A percentile compares a stretch with the other conserved stretches of the same genome.
phyloP scores from a whole-genome alignment of 495 filamentous ascomycete species.

The Pseudoneurospora amorphoporcata region DNA sequence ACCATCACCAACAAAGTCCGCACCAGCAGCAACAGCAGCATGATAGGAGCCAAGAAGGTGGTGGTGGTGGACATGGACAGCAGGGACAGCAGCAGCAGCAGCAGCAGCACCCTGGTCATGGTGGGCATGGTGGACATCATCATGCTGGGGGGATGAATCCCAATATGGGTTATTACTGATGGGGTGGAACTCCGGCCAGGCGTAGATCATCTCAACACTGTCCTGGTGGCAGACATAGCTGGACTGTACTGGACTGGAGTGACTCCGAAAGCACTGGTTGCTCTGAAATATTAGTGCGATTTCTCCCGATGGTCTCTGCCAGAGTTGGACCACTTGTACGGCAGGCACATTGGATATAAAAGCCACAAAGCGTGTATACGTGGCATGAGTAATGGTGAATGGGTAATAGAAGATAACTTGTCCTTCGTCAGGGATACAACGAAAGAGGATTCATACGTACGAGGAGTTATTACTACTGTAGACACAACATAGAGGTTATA shows the following conservation, averaged over 20 bases:
- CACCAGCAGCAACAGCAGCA: not conserved
- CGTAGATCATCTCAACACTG: no score
- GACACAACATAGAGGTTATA: no score
- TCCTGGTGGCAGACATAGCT: not conserved
- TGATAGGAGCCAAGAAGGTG: not conserved
- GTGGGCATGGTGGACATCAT: not conserved
- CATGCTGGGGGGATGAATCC: not conserved
- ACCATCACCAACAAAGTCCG: not conserved
- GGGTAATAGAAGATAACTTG: not conserved
- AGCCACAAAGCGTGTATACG: not conserved
- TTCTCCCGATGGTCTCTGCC: not conserved
- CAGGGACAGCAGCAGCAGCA: no score
- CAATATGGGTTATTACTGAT: not conserved
- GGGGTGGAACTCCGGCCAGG: not conserved
- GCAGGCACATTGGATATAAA: not conserved
- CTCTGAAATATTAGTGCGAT: not conserved
- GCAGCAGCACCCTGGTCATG: not conserved
- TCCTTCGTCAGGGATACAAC: no score
- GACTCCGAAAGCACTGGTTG: not conserved
- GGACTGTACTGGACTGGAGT: not conserved
- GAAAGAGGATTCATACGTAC: no score
- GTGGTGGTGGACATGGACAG: not conserved
- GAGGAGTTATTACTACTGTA: no score
- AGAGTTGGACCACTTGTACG: not conserved
- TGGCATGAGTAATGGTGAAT: not conserved